Base-by-base conservation (phyloP, 306 rosid species). In the Quercus mongolica region DNA sequence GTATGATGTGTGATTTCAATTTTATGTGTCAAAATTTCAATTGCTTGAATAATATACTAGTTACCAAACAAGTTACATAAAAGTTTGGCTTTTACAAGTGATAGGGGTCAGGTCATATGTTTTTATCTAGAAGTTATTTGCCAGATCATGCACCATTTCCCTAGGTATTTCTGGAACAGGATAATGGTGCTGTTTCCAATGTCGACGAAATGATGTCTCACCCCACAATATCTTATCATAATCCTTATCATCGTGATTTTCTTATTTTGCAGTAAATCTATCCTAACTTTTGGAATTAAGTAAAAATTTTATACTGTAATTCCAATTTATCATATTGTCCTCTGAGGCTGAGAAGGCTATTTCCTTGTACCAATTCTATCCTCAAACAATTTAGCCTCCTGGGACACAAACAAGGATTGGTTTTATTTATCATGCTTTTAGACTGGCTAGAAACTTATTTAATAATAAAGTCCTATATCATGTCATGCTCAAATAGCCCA, bases 1-100 rank as follows among this genome's bases (percentile, higher is more conserved):
- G 97, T 91, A 84, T 79, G 52, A 63, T 59, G 51, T 67, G 76
- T 55, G 61, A 35, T 80, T 54, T 5, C 5, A 76, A 67, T 68
- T 78, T 38, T 81, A 69, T 30, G 56, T 75, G 79, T 73, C 26
- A 3, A 13, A 65, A 33, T 30, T 31, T 33, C 33, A 33, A 30
- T 65, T 65, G 4, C 71, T 65, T 65, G 49, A 31, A 33, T 19
- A 33, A 7, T 62, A 11, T 19, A 65, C 71, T 31, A 19, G 46
- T 33, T 33, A 18, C 25, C 49, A 3, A 33, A 18, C 0, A 1
- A 15, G 3, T 41, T 31, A 33, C 33, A 33, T 30, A 3, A 3
- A 65, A 31, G 7, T 33, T 15, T 33, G 5, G 9, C 25, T 31
- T 33, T 18, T 65, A 18, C 51, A 65, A 31, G 71, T 18, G 25